Evolutionary conservation across 2,329 filamentous ascomycete species (phyloP), one percentile per base, ranked within the genome.

Genomic region (Sordariomycetes sp.): DNA sequence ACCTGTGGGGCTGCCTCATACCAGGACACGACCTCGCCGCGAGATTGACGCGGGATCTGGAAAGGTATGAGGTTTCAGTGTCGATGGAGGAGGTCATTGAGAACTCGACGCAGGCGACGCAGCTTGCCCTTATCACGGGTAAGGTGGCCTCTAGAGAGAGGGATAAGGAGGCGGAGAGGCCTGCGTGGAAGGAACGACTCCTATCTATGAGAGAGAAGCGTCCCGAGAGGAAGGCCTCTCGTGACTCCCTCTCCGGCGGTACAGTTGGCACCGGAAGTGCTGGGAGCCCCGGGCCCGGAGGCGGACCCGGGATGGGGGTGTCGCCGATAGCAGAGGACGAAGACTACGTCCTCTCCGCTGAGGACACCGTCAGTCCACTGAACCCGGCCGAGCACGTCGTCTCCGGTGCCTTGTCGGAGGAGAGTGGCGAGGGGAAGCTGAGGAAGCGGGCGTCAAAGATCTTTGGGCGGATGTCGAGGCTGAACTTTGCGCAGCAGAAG

Each of bases 1-100:
- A 77, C 53, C 70, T 79, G 13, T 77, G 75, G 66, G 74, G 73
- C 8, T 75, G 75, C 1, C 67, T 79, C 24, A 68, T 80, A 50
- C 72, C 77, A 0, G 77, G 77, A 0, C 67, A 74, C 7, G 68
- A 75, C 60, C 69, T 80, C 34, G 72, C 76, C 2, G 65, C 70
- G 4, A 70, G 70, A 55, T 69, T 79, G 53, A 77, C 74, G 56
- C 66, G 67, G 3, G 69, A 70, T 17, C 66, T 80, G 10, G 66
- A 71, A 1, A 15, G 22, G 20, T 70, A 72, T 15, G 63, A 65
- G 10, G 63, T 77, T 5, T 65, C 62, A 24, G 64, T 79, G 51
- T 71, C 70, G 0, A 72, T 75, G 56, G 75, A 76, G 54, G 77
- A 80, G 35, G 69, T 80, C 24, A 65, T 79, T n/a, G 67, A 74